Base-by-base conservation (phyloP, 2,329 filamentous ascomycete species). In the Corinectria fuckeliana region DNA sequence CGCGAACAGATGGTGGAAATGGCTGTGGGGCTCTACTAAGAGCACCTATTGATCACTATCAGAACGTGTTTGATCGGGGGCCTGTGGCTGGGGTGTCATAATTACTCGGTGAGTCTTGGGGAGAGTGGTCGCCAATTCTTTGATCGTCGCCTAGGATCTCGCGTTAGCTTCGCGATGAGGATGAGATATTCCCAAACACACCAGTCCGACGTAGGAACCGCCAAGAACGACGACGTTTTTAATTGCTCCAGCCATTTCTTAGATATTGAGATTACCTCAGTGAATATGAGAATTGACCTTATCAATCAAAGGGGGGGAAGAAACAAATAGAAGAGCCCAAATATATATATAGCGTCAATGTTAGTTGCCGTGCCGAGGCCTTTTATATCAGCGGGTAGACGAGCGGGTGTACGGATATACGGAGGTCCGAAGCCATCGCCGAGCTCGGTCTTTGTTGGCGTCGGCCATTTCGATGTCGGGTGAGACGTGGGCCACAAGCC, bases 1-100 rank as follows among this genome's bases (percentile, higher is more conserved):
- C 4, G 68, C 68, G n/a, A 81, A 85, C 0, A 78, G 72, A 52
- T 80, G 81, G 56, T 84, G 78, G 59, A 84, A 80, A 68, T 85
- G 82, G 8, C 77, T 79, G 56, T 83, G 82, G 50, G 77, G 80
- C 61, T 85, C 82, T 25, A 85, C 70, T 5, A 83, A 62, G 0
- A 83, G 62, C 1, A 84, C 78, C 47, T 76, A 11, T 49, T 25
- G 4, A 13, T 13, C 25, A 7, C 9, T 10, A 13, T 45, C 28
- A 26, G 4, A n/a, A 2, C n/a, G 16, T 5, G 13, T 54, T 8
- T 58, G 36, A 4, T 10, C 14, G 3, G 7, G n/a, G n/a, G n/a
- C n/a, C 4, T 7, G 8, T 3, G 0, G 1, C 0, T 14, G 13
- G 1, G 6, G 1, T 3, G 8, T 9, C n/a, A n/a, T 4, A 28